Base-by-base conservation (phyloP, 257 asterid genomes). In the Asclepias syriaca region DNA sequence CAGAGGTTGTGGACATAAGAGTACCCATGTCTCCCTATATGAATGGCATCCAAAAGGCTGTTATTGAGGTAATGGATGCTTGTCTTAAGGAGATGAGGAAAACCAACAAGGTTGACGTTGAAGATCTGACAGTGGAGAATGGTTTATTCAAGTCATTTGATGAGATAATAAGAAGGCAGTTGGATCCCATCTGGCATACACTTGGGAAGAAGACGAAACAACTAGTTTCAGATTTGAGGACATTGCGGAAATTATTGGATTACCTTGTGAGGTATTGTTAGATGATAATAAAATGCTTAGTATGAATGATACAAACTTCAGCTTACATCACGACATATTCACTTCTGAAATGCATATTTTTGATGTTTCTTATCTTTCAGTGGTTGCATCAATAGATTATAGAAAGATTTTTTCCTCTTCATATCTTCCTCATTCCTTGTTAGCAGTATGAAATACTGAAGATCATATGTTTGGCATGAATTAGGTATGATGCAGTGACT, bases 171-270 rank as follows among this genome's bases (percentile, higher is more conserved):
- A 87, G 95, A 80, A 87, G 90, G 76, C 99, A 94, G 76, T 83
- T 94, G 84, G 98, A 94, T 80, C 99, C 99, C 65, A 94, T 91
- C 79, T 94, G 99, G 99, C 99, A 94, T 79, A 94, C 97, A 56
- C 68, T 94, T 68, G 98, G 98, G 83, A 89, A 88, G 90, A 87
- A 89, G 74, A 94, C 99, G 0, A 94, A 90, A 80, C 99, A 94
- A 79, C 92, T 94, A 71, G 99, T 94, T 82, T 91, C 97, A 18
- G 99, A 94, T 84, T 85, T 94, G 86, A 94, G 86, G 95, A 89
- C 99, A 56, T 60, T 94, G 78, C 82, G 99, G 73, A 94, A 94
- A 85, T 78, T 94, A 84, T 83, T 94, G 86, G 99, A 94, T 83
- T 94, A 94, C 81, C 96, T 94, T 15, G 89, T 88, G 58, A 94